Evolutionary conservation across 1,139 yeast genomes (phyloP), one percentile per base, ranked within the genome.

Genomic region (Diutina siamensis): DNA sequence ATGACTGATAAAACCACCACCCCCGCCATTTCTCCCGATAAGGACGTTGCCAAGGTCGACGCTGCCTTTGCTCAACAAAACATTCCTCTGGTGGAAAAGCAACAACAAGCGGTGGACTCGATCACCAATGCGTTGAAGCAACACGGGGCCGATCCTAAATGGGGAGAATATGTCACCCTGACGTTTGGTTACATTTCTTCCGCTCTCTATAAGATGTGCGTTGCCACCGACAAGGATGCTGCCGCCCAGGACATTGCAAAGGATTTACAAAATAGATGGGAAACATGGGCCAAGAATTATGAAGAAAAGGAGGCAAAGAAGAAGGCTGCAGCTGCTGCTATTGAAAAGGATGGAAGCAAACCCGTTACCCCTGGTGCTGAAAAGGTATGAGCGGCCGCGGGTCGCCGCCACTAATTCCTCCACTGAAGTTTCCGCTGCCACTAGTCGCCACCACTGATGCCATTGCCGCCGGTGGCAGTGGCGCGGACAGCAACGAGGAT

Each of bases 161-260:
- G 61, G 31, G 63, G 61, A 44, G 59, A 57, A 40, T 63, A 61
- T 50, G 59, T 69, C 45, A 57, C 60, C 44, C 54, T 54, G 36
- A 55, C 68, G 3, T 58, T 63, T 48, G 51, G 54, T 34, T 68
- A 68, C 50, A 55, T 69, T 27, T 57, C 55, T 50, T 51, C 52
- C 1, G 60, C 60, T 12, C 52, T 63, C 48, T 46, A 57, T 44
- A 63, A 63, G 47, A 62, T 69, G 67, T 53, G 61, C 21, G 54
- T 57, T 1, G 51, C 67, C 9, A 54, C 56, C 18, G 65, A 68
- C 48, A 61, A 56, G 44, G 67, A 68, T 21, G 59, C 57, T 22
- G 59, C 72, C 0, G 63, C 71, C 4, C 53, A 63, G 44, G 71
- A 66, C 44, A 64, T 70, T 32, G 71, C 72, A 3, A 58, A 64